These are phyloP conservation scores for Cyberlindnera euphorbiiphila DNA, from an alignment of 805 yeast genomes.

Conservation along the genomic window DNA sequence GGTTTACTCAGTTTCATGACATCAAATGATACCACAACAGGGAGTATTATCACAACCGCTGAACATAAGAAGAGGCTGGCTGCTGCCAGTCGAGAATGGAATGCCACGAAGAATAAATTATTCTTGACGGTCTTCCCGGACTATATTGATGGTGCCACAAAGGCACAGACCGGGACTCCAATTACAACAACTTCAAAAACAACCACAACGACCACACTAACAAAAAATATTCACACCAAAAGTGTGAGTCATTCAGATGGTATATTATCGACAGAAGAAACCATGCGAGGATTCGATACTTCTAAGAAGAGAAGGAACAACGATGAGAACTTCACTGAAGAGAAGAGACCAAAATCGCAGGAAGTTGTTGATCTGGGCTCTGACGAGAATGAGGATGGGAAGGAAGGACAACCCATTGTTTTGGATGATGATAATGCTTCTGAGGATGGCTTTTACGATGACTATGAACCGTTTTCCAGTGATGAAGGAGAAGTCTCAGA, in stretches of 20 bases:
- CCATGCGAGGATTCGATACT: no score
- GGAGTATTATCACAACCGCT: conserved; percentile 63
- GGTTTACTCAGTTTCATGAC: conserved; percentile 92
- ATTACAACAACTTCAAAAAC: background rate
- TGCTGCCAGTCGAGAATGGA: conserved; percentile 40
- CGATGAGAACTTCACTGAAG: background rate
- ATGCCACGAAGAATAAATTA: conserved; percentile 26
- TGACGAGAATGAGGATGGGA: background rate
- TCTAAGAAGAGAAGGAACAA: conserved; percentile 9
- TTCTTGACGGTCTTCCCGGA: conserved; percentile 61
- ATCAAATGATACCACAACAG: conserved; percentile 77
- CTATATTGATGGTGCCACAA: conserved; percentile 10
- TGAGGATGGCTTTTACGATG: conserved; percentile 5
- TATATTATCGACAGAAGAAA: no score
- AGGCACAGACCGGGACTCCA: background rate
- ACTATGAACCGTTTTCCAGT: conserved; percentile 5
- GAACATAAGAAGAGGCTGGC: conserved; percentile 53
- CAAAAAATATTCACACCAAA: no score
- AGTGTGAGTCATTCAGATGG: no score
- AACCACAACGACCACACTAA: background rate
- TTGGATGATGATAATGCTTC: conserved; percentile 8
- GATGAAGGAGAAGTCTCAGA: conserved; percentile 3
- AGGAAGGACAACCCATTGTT: conserved; percentile 1
- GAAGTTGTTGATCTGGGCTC: conserved; percentile 7
- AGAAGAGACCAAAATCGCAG: conserved; percentile 1